A percentile compares a stretch with the other conserved stretches of the same genome.
phyloP scores from a whole-genome alignment of 2,329 filamentous ascomycete genomes.

The Fusarium beomiforme region DNA sequence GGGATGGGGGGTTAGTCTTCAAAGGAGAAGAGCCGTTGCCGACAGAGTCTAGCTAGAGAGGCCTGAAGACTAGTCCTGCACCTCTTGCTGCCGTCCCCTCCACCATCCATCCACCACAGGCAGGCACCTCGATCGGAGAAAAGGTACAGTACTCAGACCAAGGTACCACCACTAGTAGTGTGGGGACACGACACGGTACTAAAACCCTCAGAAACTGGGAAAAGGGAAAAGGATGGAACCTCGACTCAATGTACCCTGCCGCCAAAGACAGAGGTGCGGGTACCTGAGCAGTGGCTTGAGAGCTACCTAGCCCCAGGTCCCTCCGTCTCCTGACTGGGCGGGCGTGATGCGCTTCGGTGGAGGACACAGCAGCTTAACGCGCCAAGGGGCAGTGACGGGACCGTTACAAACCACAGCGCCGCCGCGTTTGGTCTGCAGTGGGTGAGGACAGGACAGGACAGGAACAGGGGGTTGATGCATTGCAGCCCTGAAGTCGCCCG shows the following conservation, averaged over 20 bases:
- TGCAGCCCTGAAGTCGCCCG: constrained; percentile 34
- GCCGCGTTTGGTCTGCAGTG: constrained; percentile 7
- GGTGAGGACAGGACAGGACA: constrained; percentile 3
- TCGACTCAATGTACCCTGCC: constrained; percentile 26
- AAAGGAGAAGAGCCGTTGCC: constrained; percentile 42
- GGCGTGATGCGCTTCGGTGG: constrained; percentile 18
- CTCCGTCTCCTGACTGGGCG: constrained; percentile 31
- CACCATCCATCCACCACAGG: not conserved
- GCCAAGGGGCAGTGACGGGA: constrained; percentile 33
- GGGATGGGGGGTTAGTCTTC: constrained; percentile 48
- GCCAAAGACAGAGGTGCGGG: constrained; percentile 29
- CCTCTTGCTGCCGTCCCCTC: constrained; percentile 18
- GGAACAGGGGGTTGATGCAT: constrained; percentile 30
- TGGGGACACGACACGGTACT: constrained; percentile 24
- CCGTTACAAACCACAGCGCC: constrained; percentile 36
- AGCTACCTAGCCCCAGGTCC: constrained; percentile 34
- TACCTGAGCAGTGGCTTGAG: constrained; percentile 31
- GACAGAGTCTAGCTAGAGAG: constrained; percentile 11
- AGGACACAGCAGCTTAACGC: constrained; percentile 33
- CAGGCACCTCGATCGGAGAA: constrained; percentile 27
- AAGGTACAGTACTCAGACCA: constrained; percentile 15
- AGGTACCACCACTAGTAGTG: constrained; percentile 29
- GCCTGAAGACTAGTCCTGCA: constrained; percentile 22
- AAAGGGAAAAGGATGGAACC: constrained; percentile 32
- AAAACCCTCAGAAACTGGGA: constrained; percentile 27